phyloP scores from a whole-genome alignment of 2,329 filamentous ascomycete species.

The Diatrype stigma region DNA sequence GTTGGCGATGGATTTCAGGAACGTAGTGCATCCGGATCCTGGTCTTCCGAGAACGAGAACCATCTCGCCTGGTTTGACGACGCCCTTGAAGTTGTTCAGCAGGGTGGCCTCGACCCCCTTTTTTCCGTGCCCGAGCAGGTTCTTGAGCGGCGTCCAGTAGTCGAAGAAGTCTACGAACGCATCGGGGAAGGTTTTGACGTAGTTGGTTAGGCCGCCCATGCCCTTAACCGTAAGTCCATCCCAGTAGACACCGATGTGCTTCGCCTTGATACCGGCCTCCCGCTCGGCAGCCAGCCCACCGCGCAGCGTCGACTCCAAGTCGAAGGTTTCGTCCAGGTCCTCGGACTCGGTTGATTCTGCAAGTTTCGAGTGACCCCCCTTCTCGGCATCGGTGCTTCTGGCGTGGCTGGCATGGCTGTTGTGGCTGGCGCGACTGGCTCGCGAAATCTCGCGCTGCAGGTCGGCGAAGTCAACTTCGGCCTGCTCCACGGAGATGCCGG shows the following conservation, averaged over 20 bases:
- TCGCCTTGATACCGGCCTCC: slow-evolving; percentile 74
- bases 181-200: slow-evolving; percentile 70
- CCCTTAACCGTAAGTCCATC: slow-evolving; percentile 72
- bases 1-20: slow-evolving; percentile 65
- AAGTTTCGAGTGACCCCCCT: slow-evolving; percentile 45
- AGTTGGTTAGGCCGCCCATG: slow-evolving; percentile 69
- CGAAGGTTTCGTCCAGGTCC: slow-evolving; percentile 58
- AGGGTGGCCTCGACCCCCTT: slow-evolving; percentile 71
- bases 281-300: slow-evolving; percentile 68
- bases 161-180: slow-evolving; percentile 76
- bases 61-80: slow-evolving; percentile 82
- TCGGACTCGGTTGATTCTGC: slow-evolving; percentile 37
- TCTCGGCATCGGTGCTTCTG: slow-evolving; percentile 44
- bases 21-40: slow-evolving; percentile 67
- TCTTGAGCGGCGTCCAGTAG: slow-evolving; percentile 60
- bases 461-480: slow-evolving; percentile 69
- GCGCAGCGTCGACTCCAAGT: slow-evolving; percentile 70
- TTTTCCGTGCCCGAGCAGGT: slow-evolving; percentile 59
- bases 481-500: slow-evolving; percentile 59
- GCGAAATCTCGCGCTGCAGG: slow-evolving; percentile 60
- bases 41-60: slow-evolving; percentile 76
- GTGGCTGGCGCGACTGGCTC: slow-evolving; percentile 42
- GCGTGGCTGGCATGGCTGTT: slow-evolving; percentile 38
- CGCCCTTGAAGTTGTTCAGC: slow-evolving; percentile 65
- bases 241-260: slow-evolving; percentile 79